Conservation (phyloP, 2,329 filamentous ascomycete species). For the Thermothelomyces thermophilus region DNA sequence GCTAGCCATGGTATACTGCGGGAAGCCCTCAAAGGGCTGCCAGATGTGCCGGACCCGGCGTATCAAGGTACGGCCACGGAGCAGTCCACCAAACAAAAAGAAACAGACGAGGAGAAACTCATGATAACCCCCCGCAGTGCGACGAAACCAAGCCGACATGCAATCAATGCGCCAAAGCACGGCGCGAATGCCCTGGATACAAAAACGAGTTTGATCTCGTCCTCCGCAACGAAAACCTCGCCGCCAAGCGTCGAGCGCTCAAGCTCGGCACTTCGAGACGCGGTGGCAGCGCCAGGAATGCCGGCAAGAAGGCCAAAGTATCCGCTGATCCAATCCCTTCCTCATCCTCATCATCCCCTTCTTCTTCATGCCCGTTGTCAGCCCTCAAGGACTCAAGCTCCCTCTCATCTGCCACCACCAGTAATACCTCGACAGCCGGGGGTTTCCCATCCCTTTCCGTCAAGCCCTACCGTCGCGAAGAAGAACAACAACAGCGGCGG, state of each 20-base stretch:
- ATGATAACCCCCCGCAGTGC: constrained; percentile 41
- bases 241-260: constrained; percentile 56
- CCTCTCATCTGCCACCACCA: constrained; percentile 15
- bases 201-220: constrained; percentile 66
- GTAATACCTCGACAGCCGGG: too few relatives aligned
- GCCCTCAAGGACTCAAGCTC: too few relatives aligned
- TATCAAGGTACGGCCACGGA: constrained; percentile 52
- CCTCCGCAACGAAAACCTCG: constrained; percentile 65
- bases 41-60: constrained; percentile 67
- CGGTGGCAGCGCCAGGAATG: not conserved
- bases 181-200: constrained; percentile 59
- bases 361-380: constrained; percentile 28
- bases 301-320: constrained; percentile 37
- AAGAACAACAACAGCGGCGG: not conserved
- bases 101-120: not conserved
- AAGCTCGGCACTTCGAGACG: constrained; percentile 37
- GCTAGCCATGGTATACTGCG: constrained; percentile 55
- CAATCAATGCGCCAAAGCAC: constrained; percentile 57
- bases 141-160: constrained; percentile 62
- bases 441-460: constrained; percentile 10
- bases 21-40: constrained; percentile 61
- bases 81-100: too few relatives aligned
- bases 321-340: constrained; percentile 19
- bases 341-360: constrained; percentile 15
- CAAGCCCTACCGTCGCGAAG: not conserved